Percentiles rank a stretch among this genome's conserved stretches.
These are phyloP conservation scores for Russula earlei DNA, from an alignment of 768 basidiomycete species.

Conservation along the genomic window DNA sequence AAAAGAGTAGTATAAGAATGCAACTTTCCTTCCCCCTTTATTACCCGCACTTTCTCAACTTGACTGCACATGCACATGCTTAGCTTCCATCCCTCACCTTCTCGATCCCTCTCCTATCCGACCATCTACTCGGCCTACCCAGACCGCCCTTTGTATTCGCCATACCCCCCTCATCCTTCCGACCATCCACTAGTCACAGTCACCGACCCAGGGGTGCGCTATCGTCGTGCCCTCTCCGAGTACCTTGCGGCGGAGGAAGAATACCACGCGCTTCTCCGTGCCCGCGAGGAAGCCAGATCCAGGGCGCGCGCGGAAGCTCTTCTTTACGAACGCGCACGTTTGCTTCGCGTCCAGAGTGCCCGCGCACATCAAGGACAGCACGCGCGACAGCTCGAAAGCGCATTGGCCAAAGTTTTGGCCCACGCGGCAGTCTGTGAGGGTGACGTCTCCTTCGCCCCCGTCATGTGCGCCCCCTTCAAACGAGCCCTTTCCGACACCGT, in stretches of 20 bases:
- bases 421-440: neutral
- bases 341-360: neutral
- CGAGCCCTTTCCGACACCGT: neutral
- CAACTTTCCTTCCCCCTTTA: no score
- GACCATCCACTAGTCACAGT: neutral
- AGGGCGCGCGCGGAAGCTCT: neutral
- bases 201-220: conserved; percentile 1
- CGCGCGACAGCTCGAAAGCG: neutral
- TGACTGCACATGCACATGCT: neutral
- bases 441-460: neutral
- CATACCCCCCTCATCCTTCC: neutral
- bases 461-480: no score
- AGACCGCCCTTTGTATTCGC: neutral
- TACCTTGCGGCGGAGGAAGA: conserved; percentile 11
- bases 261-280: neutral
- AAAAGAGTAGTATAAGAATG: neutral
- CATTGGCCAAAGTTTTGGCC: neutral
- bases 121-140: neutral
- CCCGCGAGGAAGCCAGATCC: neutral
- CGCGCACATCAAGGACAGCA: neutral
- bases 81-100: neutral
- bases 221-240: conserved; percentile 12
- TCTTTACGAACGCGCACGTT: neutral
- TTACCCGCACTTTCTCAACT: neutral
- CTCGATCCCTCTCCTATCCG: neutral